phyloP scores from a whole-genome alignment of 2,329 filamentous ascomycete genomes.

The Microsporum audouinii region DNA sequence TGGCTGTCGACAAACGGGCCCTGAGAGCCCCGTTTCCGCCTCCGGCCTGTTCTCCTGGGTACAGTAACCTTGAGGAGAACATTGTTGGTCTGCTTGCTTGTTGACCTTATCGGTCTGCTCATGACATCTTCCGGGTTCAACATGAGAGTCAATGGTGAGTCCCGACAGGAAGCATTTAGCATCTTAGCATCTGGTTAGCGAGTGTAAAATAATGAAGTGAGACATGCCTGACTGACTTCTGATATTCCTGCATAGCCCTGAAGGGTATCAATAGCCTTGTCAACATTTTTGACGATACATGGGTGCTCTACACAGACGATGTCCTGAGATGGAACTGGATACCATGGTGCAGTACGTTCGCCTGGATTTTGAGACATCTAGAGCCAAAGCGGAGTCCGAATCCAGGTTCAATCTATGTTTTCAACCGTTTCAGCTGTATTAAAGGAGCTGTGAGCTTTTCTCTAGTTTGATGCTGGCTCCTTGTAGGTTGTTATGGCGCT shows the following conservation, averaged over 20 bases:
- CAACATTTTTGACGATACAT: slow-evolving; percentile 52
- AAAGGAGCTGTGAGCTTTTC: neutral
- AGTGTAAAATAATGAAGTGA: neutral
- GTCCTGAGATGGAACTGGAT: slow-evolving; percentile 40
- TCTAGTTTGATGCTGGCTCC: neutral
- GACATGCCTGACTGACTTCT: slow-evolving; percentile 32
- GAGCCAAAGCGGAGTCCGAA: neutral
- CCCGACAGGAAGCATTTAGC: slow-evolving; percentile 34
- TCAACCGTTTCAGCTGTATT: neutral
- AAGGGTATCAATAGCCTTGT: slow-evolving; percentile 52
- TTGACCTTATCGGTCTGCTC: slow-evolving; percentile 65
- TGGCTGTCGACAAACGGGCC: slow-evolving; percentile 48
- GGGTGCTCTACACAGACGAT: slow-evolving; percentile 57
- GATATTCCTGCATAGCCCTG: slow-evolving; percentile 45
- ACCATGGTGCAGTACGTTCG: slow-evolving; percentile 34
- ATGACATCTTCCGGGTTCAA: slow-evolving; percentile 70
- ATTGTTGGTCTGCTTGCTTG: slow-evolving; percentile 65
- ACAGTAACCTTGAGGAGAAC: slow-evolving; percentile 76
- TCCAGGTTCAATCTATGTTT: neutral
- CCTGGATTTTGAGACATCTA: neutral
- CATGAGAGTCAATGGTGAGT: slow-evolving; percentile 53
- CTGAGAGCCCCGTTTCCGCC: slow-evolving; percentile 66
- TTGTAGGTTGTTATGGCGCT: neutral
- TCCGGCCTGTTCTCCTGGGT: slow-evolving; percentile 75
- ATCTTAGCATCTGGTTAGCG: slow-evolving; percentile 27